Evolutionary conservation across 1,284 basidiomycete genomes (phyloP), one percentile per base, ranked within the genome.

Genomic region (Cutaneotrichosporon cutaneum): DNA sequence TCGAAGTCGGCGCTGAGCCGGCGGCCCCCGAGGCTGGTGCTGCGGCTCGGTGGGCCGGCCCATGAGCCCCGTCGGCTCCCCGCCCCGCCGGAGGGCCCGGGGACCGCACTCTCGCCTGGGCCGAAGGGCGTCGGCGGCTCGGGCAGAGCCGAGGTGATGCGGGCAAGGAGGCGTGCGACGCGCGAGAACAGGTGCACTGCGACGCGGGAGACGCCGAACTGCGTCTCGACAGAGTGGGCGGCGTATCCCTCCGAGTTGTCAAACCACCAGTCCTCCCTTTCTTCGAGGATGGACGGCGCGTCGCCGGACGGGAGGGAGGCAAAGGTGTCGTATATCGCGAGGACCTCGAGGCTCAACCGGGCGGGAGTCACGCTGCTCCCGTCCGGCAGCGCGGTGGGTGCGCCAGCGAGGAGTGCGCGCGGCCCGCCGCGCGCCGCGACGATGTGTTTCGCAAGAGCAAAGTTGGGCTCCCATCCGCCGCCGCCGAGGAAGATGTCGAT

Each of bases 401-500:
- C 27, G 21, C 63, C 60, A 4, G 72, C 73, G 54, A 79, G 69
- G 69, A 79, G 76, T 27, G 72, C 72, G 4, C 76, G 72, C 54
- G 74, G 79, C 70, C 73, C 82, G 67, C 69, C 81, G 70, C 72
- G 81, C 68, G 79, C 68, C 60, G 78, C 73, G 45, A 82, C 78
- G 56, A 83, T 72, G 39, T 72, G 72, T 69, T 82, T 82, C 27
- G 81, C 81, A 50, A 82, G 66, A 22, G 74, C 75, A 66, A 83
- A 77, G 66, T 82, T 82, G 61, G 80, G 80, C 57, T 69, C 62
- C 81, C 81, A 83, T 35, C 80, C 79, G 33, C 74, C 72, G 45
- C 80, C 82, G 33, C 80, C 81, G 36, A 80, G 80, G 70, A 83
- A 82, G 61, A 83, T 85, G 80, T 85, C 77, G 35, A 79, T 72